Conservation (phyloP, 2,329 filamentous ascomycete species). For the Nemania sp. region DNA sequence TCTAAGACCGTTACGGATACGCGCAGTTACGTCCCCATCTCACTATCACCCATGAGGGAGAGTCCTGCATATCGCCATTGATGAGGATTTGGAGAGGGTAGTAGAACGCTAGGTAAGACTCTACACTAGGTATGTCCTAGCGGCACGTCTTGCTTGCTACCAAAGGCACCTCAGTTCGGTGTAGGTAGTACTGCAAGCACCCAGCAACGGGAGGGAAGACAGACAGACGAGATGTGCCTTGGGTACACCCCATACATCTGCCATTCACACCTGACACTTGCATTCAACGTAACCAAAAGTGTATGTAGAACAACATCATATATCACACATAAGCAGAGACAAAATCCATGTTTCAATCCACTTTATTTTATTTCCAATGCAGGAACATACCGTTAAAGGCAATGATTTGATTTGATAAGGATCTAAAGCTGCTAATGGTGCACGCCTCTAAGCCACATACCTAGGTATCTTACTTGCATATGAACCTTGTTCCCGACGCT, state of each 20-base stretch:
- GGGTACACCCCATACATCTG: not conserved
- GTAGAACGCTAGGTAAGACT: not conserved
- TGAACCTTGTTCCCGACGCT: constrained; percentile 17
- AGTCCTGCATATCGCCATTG: constrained; percentile 15
- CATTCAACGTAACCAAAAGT: too few species aligned
- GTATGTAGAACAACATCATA: not conserved
- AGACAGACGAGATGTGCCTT: not conserved
- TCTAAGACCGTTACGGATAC: constrained; percentile 7
- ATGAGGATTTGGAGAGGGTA: not conserved
- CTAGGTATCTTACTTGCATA: constrained; percentile 27
- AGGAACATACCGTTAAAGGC: constrained; percentile 30
- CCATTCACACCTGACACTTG: too few species aligned
- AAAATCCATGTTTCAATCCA: not conserved
- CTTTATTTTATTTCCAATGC: constrained; percentile 28
- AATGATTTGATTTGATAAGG: constrained; percentile 27
- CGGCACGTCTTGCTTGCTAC: not conserved
- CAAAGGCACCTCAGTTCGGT: not conserved
- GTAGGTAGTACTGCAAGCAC: not conserved
- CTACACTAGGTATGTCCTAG: not conserved
- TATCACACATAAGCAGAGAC: not conserved
- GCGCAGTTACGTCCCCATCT: constrained; percentile 17
- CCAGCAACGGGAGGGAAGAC: not conserved
- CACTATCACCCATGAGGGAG: constrained; percentile 4
- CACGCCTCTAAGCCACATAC: constrained; percentile 33
- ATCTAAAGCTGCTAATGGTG: constrained; percentile 9